A percentile compares a stretch with the other conserved stretches of the same genome.
Conservation (phyloP, 139 green algal genomes). For the Medakamo hakoo region DNA sequence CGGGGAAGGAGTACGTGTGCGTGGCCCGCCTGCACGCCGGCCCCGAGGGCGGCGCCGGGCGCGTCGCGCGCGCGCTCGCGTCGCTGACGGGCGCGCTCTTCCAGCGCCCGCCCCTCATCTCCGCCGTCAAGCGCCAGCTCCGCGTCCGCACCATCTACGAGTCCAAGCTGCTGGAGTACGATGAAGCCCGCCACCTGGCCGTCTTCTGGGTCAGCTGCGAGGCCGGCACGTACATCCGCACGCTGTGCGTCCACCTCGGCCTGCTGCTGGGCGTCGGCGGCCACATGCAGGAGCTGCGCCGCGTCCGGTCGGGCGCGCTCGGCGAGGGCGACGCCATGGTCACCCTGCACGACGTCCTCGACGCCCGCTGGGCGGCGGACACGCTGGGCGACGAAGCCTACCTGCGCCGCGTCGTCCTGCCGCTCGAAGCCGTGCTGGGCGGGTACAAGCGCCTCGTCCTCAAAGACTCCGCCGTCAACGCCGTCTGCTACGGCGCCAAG, state of each 20-base stretch:
- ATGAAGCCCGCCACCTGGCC: slow-evolving; percentile 80
- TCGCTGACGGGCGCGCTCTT: slow-evolving; percentile 66
- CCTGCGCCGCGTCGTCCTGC: slow-evolving; percentile 83
- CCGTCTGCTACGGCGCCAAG: slow-evolving; percentile 98
- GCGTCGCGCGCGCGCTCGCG: slow-evolving; percentile 52
- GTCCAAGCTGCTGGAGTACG: slow-evolving; percentile 85
- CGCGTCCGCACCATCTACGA: slow-evolving; percentile 95
- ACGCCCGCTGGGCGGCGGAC: slow-evolving; percentile 87
- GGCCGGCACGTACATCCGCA: slow-evolving; percentile 93
- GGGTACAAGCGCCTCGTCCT: slow-evolving; percentile 93
- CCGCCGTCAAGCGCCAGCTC: slow-evolving; percentile 96
- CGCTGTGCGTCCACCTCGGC: slow-evolving; percentile 93
- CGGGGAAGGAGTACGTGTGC: slow-evolving; percentile 97
- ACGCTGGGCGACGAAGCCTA: slow-evolving; percentile 86
- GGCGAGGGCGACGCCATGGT: slow-evolving; percentile 96
- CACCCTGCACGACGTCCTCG: slow-evolving; percentile 98
- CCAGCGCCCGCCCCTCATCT: slow-evolving; percentile 94
- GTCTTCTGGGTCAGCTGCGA: slow-evolving; percentile 96
- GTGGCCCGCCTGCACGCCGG: slow-evolving; percentile 64
- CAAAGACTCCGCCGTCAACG: slow-evolving; percentile 95
- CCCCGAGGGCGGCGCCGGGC: slow-evolving; percentile 39
- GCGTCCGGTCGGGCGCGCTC: slow-evolving; percentile 86
- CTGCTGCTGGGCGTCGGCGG: slow-evolving; percentile 88
- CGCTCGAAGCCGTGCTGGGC: slow-evolving; percentile 85
- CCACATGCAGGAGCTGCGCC: slow-evolving; percentile 95